phyloP scores from a whole-genome alignment of 176 grass and related monocot genomes.

The Canna indica region DNA sequence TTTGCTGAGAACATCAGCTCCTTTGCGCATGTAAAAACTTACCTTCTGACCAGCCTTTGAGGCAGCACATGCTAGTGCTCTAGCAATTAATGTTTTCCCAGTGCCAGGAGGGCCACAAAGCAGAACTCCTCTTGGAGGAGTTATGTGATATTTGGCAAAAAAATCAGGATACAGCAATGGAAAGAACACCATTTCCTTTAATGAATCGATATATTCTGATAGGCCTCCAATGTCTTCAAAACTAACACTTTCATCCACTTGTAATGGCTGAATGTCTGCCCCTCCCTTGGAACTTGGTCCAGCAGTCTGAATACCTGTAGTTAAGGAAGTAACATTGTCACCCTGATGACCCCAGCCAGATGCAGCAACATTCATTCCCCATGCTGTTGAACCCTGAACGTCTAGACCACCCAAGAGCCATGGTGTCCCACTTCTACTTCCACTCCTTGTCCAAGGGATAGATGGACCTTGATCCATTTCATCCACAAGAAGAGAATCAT shows the following conservation, averaged over 20 bases:
- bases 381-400: constrained; percentile 65
- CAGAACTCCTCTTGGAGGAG: constrained; percentile 92
- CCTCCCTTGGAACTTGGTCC: constrained; percentile 99
- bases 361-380: constrained; percentile 88
- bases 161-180: constrained; percentile 97
- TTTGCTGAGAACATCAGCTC: constrained; percentile 99
- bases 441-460: constrained; percentile 75
- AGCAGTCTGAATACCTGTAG: constrained; percentile 78
- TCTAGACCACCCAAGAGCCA: constrained; percentile 86
- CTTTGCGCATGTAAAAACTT: constrained; percentile 99
- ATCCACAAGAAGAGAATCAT: constrained; percentile 98
- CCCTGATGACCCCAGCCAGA: constrained; percentile 95
- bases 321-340: constrained; percentile 46
- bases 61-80: constrained; percentile 90
- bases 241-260: constrained; percentile 83
- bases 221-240: constrained; percentile 96
- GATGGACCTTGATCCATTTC: constrained; percentile 74
- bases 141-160: constrained; percentile 97
- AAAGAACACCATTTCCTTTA: constrained; percentile 99
- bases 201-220: constrained; percentile 83
- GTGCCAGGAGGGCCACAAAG: constrained; percentile 96
- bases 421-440: constrained; percentile 52
- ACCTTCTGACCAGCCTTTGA: constrained; percentile 98
- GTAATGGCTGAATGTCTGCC: constrained; percentile 95
- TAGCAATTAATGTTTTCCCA: constrained; percentile 93